Evolutionary conservation across 257 asterid genomes (phyloP).

Genomic region (Oldenlandia corymbosa): DNA sequence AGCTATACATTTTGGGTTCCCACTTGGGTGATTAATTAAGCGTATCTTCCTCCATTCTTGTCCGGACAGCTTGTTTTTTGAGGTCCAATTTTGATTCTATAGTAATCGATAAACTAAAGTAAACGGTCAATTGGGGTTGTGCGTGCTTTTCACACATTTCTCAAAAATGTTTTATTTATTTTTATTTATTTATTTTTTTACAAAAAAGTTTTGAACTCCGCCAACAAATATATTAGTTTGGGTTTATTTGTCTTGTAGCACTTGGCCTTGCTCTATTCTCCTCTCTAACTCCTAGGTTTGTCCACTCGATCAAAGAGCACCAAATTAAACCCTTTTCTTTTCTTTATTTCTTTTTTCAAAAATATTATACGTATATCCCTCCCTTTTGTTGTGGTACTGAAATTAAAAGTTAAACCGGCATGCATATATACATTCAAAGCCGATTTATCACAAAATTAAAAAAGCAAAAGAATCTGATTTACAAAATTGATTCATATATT

Average conservation of each 20-base stretch:
- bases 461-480: no score
- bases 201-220: constrained; percentile 19
- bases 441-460: no score
- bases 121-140: constrained; percentile 29
- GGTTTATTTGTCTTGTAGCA: constrained; percentile 33
- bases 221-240: constrained; percentile 13
- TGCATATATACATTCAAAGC: no score
- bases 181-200: no score
- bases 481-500: no score
- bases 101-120: constrained; percentile 19
- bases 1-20: not conserved
- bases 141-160: constrained; percentile 53
- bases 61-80: constrained; percentile 11
- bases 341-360: no score
- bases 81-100: constrained; percentile 15
- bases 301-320: constrained; percentile 1
- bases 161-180: constrained; percentile 55
- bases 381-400: no score
- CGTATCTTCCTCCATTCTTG: constrained; percentile 2
- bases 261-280: constrained; percentile 35
- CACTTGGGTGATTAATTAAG: not conserved
- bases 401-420: no score
- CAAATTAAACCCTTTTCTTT: not conserved
- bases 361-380: no score
- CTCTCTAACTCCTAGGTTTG: constrained; percentile 26